These are phyloP conservation scores for Calonectria naviculata DNA, from an alignment of 2,329 filamentous ascomycete genomes.

Conservation along the genomic window DNA sequence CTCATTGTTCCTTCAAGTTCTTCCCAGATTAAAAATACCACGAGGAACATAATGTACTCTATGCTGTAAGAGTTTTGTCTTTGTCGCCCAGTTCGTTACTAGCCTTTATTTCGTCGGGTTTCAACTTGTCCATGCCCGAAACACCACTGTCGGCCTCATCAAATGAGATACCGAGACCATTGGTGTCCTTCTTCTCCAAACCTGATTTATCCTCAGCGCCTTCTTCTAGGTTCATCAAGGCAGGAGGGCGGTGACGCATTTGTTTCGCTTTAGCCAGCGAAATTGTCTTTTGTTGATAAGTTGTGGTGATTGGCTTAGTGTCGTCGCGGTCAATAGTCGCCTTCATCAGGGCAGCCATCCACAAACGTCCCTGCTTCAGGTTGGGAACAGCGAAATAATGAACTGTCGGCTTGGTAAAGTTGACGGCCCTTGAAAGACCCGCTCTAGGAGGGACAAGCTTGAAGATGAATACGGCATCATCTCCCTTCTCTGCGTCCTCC, in stretches of 20 bases:
- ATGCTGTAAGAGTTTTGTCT: constrained; percentile 37
- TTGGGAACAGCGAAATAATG: constrained; percentile 98
- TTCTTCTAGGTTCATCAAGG: constrained; percentile 78
- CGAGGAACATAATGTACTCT: constrained; percentile 45
- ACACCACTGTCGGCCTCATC: constrained; percentile 56
- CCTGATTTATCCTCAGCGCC: constrained; percentile 44
- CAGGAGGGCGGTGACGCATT: constrained; percentile 90
- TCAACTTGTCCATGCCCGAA: constrained; percentile 55
- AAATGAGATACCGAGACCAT: constrained; percentile 55
- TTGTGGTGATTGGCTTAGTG: constrained; percentile 82
- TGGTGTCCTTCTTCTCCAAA: constrained; percentile 37
- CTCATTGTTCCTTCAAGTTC: constrained; percentile 5
- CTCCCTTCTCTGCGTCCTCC: constrained; percentile 56
- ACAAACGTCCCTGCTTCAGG: constrained; percentile 86
- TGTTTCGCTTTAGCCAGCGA: constrained; percentile 87
- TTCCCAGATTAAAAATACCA: constrained; percentile 22
- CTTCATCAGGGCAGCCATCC: constrained; percentile 99
- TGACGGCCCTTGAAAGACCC: constrained; percentile 89
- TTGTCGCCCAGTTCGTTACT: constrained; percentile 42
- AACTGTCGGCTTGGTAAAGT: constrained; percentile 96
- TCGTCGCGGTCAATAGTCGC: constrained; percentile 96
- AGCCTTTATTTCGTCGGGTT: constrained; percentile 46
- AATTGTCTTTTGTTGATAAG: constrained; percentile 97
- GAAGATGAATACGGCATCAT: constrained; percentile 92
- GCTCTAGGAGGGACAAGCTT: constrained; percentile 93